phyloP scores from a whole-genome alignment of 495 filamentous ascomycete genomes.

The Eremomyces bilateralis region DNA sequence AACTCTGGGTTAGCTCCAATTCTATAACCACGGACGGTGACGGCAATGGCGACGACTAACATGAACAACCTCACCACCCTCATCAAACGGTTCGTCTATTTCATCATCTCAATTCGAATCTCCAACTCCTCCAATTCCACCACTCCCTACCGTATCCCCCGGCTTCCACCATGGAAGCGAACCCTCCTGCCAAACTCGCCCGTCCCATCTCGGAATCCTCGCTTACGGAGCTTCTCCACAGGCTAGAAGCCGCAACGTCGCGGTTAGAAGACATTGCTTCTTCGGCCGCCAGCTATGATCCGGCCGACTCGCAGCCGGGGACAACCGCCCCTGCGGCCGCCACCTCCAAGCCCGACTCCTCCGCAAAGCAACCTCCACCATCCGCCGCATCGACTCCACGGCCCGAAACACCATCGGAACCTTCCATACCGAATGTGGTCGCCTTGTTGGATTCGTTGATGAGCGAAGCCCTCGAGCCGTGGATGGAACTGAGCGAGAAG shows the following conservation, averaged over 20 bases:
- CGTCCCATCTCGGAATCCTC: not conserved
- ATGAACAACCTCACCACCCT: conserved; percentile 95
- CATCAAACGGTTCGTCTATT: conserved; percentile 68
- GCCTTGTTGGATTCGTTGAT: conserved; percentile 77
- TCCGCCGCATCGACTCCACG: conserved; percentile 24
- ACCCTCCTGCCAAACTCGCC: no score
- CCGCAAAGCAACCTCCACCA: conserved; percentile 6
- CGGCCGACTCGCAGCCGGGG: conserved; percentile 18
- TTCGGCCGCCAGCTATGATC: conserved; percentile 26
- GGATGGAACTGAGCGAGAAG: conserved; percentile 51
- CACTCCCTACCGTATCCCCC: not conserved
- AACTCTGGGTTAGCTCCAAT: no score
- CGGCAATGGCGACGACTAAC: conserved; percentile 38
- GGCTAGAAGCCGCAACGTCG: conserved; percentile 92
- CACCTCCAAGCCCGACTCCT: conserved; percentile 7
- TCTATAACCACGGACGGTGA: not conserved
- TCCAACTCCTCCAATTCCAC: conserved; percentile 3
- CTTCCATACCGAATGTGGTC: conserved; percentile 57
- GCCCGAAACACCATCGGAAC: no score
- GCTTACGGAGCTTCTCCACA: conserved; percentile 17
- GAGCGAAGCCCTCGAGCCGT: conserved; percentile 49
- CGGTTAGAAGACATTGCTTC: conserved; percentile 89
- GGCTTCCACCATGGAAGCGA: no score
- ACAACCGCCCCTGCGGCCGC: conserved; percentile 14
- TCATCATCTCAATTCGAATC: conserved; percentile 1